Evolutionary conservation across 176 grass and related monocot genomes (phyloP), one percentile per base, ranked within the genome.

Genomic region (Raddia distichophylla): DNA sequence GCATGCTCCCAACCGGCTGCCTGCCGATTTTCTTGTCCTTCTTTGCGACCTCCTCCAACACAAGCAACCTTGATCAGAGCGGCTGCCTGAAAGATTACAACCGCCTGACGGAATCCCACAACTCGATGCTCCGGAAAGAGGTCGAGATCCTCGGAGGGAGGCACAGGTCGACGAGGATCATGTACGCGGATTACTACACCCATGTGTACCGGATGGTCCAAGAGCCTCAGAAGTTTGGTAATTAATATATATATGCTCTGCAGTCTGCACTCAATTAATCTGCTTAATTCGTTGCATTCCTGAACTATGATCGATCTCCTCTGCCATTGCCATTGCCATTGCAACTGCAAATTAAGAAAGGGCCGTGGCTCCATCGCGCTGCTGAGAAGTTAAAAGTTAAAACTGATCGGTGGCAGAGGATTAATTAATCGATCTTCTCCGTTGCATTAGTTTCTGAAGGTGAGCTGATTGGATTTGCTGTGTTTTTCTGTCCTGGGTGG

Each of bases 71-170:
- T 6, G 82, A 86, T 51, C 44, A 8, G 52, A 46, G 62, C 6
- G 89, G 89, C 9, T 88, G 85, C 43, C 8, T 91, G 33, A 77
- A 55, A 20, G 43, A 53, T 11, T 83, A 62, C 71, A 87, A 91
- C 63, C 49, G 37, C 48, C 59, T 91, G 52, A 77, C 81, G 0
- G 78, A 80, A 8, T 51, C 54, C 8, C 89, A 91, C 85, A 91
- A 88, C 71, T 43, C 66, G 0, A 0, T 81, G 72, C 85, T 91
- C 34, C 75, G 68, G n/a, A 20, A 50, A n/a, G 27, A 63, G 13
- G 32, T 87, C 0, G 12, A 50, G 6, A 32, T 69, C 17, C 76
- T 87, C 17, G 77, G 35, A 12, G 0, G 3, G 1, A 88, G 87
- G 15, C 65, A 82, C 54, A 34, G 43, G 44, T 49, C 71, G 3